Conservation (phyloP, 306 rosid species). For the Dicorynia guianensis region DNA sequence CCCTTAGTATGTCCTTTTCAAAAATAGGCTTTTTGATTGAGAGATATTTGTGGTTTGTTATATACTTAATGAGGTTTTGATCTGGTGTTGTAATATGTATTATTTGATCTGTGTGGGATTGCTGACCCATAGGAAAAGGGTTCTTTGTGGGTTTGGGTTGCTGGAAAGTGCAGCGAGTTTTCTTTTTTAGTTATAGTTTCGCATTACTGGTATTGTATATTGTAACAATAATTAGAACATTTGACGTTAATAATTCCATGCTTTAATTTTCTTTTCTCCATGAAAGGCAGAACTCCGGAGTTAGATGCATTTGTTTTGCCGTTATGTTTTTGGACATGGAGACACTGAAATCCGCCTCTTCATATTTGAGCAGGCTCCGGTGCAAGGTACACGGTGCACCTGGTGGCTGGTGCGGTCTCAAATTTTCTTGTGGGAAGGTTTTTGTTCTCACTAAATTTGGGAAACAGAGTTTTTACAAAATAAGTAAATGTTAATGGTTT, state of each 20-base stretch:
- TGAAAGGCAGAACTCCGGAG: conserved; percentile 5
- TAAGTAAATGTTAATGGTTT: no score
- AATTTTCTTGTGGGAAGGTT: no score
- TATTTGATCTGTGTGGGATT: conserved; percentile 40
- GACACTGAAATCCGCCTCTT: no score
- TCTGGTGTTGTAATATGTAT: conserved; percentile 56
- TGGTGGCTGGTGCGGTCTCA: no score
- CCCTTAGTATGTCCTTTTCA: conserved; percentile 38
- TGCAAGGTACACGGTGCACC: no score
- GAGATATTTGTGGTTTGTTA: conserved; percentile 49
- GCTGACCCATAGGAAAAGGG: conserved; percentile 32
- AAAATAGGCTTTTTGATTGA: conserved; percentile 37
- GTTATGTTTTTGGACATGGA: not conserved
- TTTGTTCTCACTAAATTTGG: no score
- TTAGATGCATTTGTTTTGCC: not conserved
- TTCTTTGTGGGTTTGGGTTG: conserved; percentile 28
- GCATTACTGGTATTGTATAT: conserved; percentile 43
- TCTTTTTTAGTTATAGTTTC: conserved; percentile 45
- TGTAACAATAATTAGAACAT: conserved; percentile 23
- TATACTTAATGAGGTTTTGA: conserved; percentile 37
- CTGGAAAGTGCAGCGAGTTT: conserved; percentile 47
- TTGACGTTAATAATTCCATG: conserved; percentile 41
- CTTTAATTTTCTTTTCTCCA: conserved; percentile 8
- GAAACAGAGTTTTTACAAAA: no score
- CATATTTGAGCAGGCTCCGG: no score